phyloP scores from a whole-genome alignment of 2,329 filamentous ascomycete species.

The Fusarium sp. region DNA sequence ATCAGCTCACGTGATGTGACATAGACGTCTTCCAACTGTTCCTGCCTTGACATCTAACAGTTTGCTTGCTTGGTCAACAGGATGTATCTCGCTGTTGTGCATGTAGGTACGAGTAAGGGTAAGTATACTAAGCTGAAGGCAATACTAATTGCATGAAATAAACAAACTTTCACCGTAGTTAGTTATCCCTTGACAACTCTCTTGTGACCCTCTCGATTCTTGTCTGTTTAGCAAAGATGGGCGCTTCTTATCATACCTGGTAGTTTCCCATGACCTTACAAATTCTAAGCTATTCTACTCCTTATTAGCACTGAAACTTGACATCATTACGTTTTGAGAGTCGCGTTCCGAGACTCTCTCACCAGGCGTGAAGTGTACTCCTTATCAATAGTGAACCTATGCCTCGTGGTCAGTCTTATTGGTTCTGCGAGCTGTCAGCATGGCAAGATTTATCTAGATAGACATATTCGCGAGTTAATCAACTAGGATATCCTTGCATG shows the following conservation, averaged over 20 bases:
- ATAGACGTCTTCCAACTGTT: too few species aligned
- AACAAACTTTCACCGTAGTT: too few species aligned
- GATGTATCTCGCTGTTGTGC: background rate
- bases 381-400: background rate
- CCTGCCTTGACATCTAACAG: background rate
- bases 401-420: background rate
- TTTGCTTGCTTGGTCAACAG: background rate
- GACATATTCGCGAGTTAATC: background rate
- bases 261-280: too few species aligned
- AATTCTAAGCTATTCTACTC: too few species aligned
- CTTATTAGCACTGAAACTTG: too few species aligned
- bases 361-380: background rate
- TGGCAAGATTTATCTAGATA: background rate
- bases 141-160: too few species aligned
- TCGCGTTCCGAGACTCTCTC: background rate
- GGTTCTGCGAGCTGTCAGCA: background rate
- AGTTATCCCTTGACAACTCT: too few species aligned
- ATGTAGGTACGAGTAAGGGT: too few species aligned
- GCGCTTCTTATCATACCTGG: too few species aligned
- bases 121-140: too few species aligned
- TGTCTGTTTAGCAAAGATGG: background rate
- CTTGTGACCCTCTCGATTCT: background rate
- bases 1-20: too few species aligned
- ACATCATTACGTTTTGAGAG: background rate
- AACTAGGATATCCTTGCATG: background rate